Evolutionary conservation across 2,329 filamentous ascomycete genomes (phyloP).

Genomic region (Parafenestella ontariensis): DNA sequence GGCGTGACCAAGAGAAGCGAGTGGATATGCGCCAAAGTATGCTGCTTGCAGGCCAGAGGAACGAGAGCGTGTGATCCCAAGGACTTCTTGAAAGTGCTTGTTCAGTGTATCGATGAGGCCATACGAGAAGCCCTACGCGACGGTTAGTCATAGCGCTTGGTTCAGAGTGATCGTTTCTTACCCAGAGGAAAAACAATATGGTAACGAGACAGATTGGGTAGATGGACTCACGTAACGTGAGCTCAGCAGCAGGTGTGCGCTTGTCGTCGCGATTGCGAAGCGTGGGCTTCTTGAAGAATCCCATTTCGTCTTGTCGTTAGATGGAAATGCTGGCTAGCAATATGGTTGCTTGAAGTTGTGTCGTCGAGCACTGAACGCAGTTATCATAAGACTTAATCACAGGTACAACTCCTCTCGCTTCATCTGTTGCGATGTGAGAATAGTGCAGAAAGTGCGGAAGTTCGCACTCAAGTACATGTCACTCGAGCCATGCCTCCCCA

Average conservation of each 20-base stretch:
- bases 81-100: slow-evolving; percentile 55
- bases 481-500: slow-evolving; percentile 3
- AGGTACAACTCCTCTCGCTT: background rate
- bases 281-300: slow-evolving; percentile 39
- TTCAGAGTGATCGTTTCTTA: slow-evolving; percentile 23
- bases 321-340: slow-evolving; percentile 1
- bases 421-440: background rate
- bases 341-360: background rate
- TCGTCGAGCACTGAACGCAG: background rate
- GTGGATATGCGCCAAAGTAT: slow-evolving; percentile 59
- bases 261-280: slow-evolving; percentile 48
- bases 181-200: slow-evolving; percentile 70
- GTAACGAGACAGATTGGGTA: slow-evolving; percentile 72
- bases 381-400: background rate
- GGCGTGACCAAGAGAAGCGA: slow-evolving; percentile 57
- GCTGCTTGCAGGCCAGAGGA: slow-evolving; percentile 58
- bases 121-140: slow-evolving; percentile 59
- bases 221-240: slow-evolving; percentile 72
- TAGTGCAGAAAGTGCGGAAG: background rate
- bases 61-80: slow-evolving; percentile 53
- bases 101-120: slow-evolving; percentile 64
- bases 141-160: background rate
- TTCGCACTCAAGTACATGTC: slow-evolving; percentile 17
- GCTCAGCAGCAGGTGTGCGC: slow-evolving; percentile 63
- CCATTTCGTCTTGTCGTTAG: slow-evolving; percentile 24